Percentiles rank a stretch among this genome's conserved stretches.
Evolutionary conservation across 208 protist species (phyloP).

Genomic region (Entamoeba invadens): DNA sequence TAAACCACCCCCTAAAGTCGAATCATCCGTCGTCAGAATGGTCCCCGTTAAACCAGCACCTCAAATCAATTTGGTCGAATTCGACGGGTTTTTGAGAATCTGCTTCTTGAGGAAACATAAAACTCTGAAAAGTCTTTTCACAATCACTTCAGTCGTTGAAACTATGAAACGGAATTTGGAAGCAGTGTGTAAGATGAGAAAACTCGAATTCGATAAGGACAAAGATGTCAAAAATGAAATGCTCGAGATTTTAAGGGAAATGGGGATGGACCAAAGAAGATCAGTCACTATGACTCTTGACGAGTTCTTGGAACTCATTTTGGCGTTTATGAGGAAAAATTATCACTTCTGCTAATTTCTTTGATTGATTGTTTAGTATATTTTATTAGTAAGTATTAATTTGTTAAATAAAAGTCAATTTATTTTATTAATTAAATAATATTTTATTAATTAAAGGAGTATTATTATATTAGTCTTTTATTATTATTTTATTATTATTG

Average conservation of each 20-base stretch:
- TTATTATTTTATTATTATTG: no score
- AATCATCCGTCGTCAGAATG: constrained; percentile 85
- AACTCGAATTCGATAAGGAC: constrained; percentile 14
- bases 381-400: no score
- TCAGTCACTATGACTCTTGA: neutral
- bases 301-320: constrained; percentile 12
- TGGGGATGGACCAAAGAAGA: neutral
- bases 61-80: constrained; percentile 58
- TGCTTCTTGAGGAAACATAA: constrained; percentile 97
- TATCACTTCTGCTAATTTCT: constrained; percentile 8
- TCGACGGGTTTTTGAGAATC: constrained; percentile 90
- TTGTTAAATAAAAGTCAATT: no score
- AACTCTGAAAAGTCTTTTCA: constrained; percentile 83
- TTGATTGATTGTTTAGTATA: no score
- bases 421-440: no score
- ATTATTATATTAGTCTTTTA: no score
- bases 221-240: neutral
- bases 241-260: neutral
- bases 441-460: no score
- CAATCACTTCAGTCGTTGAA: constrained; percentile 57
- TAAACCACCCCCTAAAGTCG: constrained; percentile 83
- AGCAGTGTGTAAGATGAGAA: constrained; percentile 43
- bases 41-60: constrained; percentile 53
- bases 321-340: neutral
- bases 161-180: constrained; percentile 56